These are phyloP conservation scores for Triticum turgidum DNA, from an alignment of 176 grass and related monocot species.

Conservation along the genomic window DNA sequence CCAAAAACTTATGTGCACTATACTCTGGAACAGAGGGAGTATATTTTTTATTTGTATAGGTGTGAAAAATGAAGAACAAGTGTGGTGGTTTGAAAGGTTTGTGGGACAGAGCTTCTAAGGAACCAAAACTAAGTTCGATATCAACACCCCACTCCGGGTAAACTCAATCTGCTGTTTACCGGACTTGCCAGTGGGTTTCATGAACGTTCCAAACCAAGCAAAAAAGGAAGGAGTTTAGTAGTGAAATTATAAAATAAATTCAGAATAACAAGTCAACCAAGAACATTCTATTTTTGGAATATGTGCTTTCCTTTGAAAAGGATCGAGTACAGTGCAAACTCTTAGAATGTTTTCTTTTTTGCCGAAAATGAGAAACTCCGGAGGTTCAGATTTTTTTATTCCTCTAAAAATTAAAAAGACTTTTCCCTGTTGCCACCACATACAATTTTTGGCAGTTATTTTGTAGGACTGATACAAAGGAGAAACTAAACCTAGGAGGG, in stretches of 20 bases:
- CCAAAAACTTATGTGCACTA: too few species aligned
- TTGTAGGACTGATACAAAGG: neutral
- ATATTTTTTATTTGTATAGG: too few species aligned
- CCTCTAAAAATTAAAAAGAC: neutral
- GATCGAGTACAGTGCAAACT: neutral
- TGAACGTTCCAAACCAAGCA: neutral
- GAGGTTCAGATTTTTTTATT: neutral
- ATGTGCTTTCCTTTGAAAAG: neutral
- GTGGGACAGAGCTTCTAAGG: too few species aligned
- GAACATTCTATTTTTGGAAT: neutral
- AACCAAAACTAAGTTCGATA: too few species aligned
- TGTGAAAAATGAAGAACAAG: too few species aligned
- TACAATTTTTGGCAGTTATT: neutral
- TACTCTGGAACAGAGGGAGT: too few species aligned
- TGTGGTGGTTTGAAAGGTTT: too few species aligned
- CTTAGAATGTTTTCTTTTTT: neutral
- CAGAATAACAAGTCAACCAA: neutral
- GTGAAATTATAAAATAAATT: neutral
- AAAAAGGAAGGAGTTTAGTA: neutral
- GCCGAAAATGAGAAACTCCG: neutral
- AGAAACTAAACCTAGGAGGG: neutral
- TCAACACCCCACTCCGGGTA: neutral
- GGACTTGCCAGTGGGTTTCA: neutral
- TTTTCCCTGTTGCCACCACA: neutral
- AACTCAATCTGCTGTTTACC: neutral